Percentiles rank a stretch among this genome's conserved stretches.
Evolutionary conservation across 371 early-diverging fungal genomes (phyloP).

Genomic region (Blyttiomyces sp.): DNA sequence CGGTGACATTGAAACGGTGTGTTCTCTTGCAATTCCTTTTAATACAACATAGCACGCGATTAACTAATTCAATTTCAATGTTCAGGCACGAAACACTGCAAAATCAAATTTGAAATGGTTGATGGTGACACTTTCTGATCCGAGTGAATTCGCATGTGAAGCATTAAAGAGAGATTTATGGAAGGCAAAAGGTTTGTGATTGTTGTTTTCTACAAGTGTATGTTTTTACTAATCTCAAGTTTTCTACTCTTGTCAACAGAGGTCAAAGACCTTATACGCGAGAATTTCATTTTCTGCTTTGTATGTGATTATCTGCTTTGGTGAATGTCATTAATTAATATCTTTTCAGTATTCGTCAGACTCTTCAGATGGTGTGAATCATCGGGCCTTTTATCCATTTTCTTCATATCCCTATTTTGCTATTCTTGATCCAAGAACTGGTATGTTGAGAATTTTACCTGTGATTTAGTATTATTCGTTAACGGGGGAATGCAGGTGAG

Average conservation of each 20-base stretch:
- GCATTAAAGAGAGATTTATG: conserved; percentile 89
- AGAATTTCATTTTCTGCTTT: conserved; percentile 82
- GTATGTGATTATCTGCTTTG: conserved; percentile 32
- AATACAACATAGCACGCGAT: not conserved
- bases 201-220: conserved; percentile 2
- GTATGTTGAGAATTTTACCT: conserved; percentile 39
- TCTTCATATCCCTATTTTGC: conserved; percentile 76
- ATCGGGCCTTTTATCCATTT: conserved; percentile 70
- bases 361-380: conserved; percentile 68
- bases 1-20: conserved; percentile 71
- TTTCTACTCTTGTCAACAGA: conserved; percentile 13
- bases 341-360: conserved; percentile 64
- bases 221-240: not conserved
- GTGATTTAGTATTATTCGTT: not conserved
- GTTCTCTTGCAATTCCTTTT: not conserved
- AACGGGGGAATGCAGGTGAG: conserved; percentile 66
- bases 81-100: conserved; percentile 66
- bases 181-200: conserved; percentile 47
- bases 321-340: not conserved
- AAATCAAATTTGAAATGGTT: conserved; percentile 71
- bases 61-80: not conserved
- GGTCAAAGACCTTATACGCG: conserved; percentile 73
- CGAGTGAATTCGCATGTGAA: conserved; percentile 82
- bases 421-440: conserved; percentile 86
- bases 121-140: conserved; percentile 83